Conservation (phyloP, 2,329 filamentous ascomycete genomes). For the Grosmannia clavigera region DNA sequence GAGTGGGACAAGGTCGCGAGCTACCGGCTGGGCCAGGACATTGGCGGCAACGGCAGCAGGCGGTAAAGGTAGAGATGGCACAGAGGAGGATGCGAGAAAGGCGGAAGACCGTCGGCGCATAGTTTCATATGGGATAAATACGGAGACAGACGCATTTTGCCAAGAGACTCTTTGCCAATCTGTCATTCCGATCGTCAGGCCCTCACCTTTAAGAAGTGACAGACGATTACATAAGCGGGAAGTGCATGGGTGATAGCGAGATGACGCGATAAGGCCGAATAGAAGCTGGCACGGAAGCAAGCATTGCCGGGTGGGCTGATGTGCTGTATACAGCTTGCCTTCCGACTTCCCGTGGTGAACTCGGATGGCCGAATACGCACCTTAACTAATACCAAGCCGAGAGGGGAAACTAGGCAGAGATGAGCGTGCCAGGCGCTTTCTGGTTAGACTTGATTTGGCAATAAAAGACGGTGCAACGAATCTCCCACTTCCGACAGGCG, state of each 20-base stretch:
- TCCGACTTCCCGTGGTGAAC: too few species aligned
- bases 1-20: constrained; percentile 98
- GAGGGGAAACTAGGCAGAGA: background rate
- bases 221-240: background rate
- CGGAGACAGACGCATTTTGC: too few species aligned
- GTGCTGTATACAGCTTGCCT: background rate
- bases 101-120: too few species aligned
- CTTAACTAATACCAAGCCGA: background rate
- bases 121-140: too few species aligned
- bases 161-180: too few species aligned
- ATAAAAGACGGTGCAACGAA: background rate
- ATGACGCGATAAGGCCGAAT: too few species aligned
- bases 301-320: background rate
- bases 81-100: background rate
- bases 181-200: too few species aligned
- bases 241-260: background rate
- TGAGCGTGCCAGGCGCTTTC: background rate
- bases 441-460: background rate
- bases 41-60: constrained; percentile 53
- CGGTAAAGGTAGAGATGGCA: constrained; percentile 20
- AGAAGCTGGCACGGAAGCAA: background rate
- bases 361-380: too few species aligned
- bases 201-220: too few species aligned
- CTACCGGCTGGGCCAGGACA: constrained; percentile 75
- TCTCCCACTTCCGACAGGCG: background rate